These are phyloP conservation scores for Chytriomyces confervae DNA, from an alignment of 192 early-diverging fungal species.

Conservation along the genomic window DNA sequence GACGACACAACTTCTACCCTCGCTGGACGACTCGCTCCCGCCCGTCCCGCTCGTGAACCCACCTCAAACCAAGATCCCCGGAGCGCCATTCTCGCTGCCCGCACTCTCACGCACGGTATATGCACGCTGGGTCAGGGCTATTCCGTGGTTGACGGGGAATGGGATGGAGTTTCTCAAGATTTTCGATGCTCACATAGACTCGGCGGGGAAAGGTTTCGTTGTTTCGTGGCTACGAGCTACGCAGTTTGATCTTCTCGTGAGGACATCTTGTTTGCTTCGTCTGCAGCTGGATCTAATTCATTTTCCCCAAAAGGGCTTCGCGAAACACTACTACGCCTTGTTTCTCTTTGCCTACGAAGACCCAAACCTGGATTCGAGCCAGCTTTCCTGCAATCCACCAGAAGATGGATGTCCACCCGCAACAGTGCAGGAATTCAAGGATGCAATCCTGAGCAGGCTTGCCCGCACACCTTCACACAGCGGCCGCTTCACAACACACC, in stretches of 20 bases:
- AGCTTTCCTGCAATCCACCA: background rate
- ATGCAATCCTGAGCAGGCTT: background rate
- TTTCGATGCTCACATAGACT: slow-evolving; percentile 40
- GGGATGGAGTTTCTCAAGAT: slow-evolving; percentile 28
- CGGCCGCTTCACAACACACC: slow-evolving; percentile 25
- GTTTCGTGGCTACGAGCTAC: slow-evolving; percentile 45
- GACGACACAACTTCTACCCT: slow-evolving; percentile 23
- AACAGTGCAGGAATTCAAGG: slow-evolving; percentile 12
- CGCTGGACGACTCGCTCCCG: background rate
- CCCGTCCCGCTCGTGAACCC: background rate
- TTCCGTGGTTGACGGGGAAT: slow-evolving; percentile 43
- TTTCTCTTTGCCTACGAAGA: slow-evolving; percentile 17
- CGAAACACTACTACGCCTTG: slow-evolving; percentile 27
- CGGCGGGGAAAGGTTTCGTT: slow-evolving; percentile 32
- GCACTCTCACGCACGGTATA: slow-evolving; percentile 41
- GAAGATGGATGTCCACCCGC: background rate
- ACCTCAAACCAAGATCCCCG: background rate
- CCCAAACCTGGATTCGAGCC: background rate
- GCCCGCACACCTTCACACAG: background rate
- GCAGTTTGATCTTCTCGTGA: slow-evolving; percentile 47
- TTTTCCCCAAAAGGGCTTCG: slow-evolving; percentile 2
- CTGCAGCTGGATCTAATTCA: background rate
- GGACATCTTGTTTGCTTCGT: background rate
- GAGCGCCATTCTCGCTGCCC: slow-evolving; percentile 29
- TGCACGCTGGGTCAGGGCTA: slow-evolving; percentile 33